Evolutionary conservation across 2,329 filamentous ascomycete genomes (phyloP).

Genomic region (Pseudovirgaria hyperparasitica): DNA sequence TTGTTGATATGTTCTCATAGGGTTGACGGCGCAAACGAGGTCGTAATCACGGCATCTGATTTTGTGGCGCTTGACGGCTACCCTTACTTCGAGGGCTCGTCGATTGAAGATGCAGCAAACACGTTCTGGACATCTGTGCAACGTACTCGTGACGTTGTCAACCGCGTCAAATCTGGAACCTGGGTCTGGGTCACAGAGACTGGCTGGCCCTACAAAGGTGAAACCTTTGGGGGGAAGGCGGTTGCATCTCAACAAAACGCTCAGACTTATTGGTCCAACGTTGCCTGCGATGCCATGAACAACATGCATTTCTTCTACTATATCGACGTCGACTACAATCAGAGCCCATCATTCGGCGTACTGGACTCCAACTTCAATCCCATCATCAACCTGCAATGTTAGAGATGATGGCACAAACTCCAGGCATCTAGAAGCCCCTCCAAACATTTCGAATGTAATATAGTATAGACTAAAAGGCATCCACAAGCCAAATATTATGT

Average conservation of each 20-base stretch:
- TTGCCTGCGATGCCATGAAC: slow-evolving; percentile 21
- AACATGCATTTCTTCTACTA: slow-evolving; percentile 21
- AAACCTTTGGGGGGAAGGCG: slow-evolving; percentile 14
- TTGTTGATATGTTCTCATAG: slow-evolving; percentile 3
- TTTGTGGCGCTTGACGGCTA: slow-evolving; percentile 25
- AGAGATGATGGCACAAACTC: slow-evolving; percentile 1
- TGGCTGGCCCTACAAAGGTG: slow-evolving; percentile 21
- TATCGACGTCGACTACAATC: slow-evolving; percentile 1
- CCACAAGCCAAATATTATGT: not conserved
- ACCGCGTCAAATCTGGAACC: slow-evolving; percentile 13
- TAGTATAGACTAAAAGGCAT: not conserved
- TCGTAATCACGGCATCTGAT: slow-evolving; percentile 21
- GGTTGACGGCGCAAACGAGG: slow-evolving; percentile 21
- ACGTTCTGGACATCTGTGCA: slow-evolving; percentile 15
- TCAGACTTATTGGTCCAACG: slow-evolving; percentile 18
- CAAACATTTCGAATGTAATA: not conserved
- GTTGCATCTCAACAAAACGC: slow-evolving; percentile 18
- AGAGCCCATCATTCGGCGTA: slow-evolving; percentile 2
- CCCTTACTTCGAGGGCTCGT: slow-evolving; percentile 24
- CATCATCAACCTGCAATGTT: slow-evolving; percentile 1
- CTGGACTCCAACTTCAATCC: slow-evolving; percentile 2
- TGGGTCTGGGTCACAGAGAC: slow-evolving; percentile 27
- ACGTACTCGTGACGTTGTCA: slow-evolving; percentile 16
- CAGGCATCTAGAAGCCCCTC: not conserved
- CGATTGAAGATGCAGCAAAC: slow-evolving; percentile 21